Evolutionary conservation across 139 green algal genomes (phyloP).

Genomic region (Auxenochlorella protothecoides): DNA sequence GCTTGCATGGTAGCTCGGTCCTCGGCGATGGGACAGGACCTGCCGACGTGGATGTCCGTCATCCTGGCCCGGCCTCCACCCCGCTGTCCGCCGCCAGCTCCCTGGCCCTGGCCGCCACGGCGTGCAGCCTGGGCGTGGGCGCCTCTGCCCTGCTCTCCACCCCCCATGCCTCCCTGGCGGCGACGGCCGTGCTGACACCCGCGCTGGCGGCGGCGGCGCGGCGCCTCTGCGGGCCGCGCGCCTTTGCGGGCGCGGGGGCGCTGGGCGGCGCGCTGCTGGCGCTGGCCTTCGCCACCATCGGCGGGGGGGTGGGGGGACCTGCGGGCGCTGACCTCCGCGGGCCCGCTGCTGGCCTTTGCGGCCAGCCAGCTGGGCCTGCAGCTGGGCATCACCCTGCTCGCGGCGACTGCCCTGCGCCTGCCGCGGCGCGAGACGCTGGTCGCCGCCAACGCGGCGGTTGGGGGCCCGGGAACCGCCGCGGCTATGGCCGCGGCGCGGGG

Average conservation of each 20-base stretch:
- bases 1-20: background rate
- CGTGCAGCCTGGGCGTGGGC: conserved; percentile 11
- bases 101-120: conserved; percentile 23
- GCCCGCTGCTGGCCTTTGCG: conserved; percentile 37
- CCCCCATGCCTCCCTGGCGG: conserved; percentile 10
- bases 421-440: conserved; percentile 41
- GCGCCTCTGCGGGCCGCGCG: too few relatives aligned
- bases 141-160: conserved; percentile 7
- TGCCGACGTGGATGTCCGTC: background rate
- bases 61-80: conserved; percentile 1
- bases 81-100: conserved; percentile 23
- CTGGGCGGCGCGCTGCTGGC: conserved; percentile 50
- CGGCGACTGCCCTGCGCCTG: conserved; percentile 21
- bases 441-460: conserved; percentile 63
- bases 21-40: background rate
- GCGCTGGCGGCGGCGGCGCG: background rate
- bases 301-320: conserved; percentile 45
- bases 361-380: conserved; percentile 29
- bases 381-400: conserved; percentile 6
- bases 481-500: conserved; percentile 51
- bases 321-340: conserved; percentile 18
- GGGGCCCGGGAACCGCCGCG: conserved; percentile 63
- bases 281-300: conserved; percentile 76
- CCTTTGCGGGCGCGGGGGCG: conserved; percentile 26
- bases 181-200: conserved; percentile 17